Percentiles rank a stretch among this genome's conserved stretches.
Conservation (phyloP, 495 filamentous ascomycete species). For the Usnea hakonensis region DNA sequence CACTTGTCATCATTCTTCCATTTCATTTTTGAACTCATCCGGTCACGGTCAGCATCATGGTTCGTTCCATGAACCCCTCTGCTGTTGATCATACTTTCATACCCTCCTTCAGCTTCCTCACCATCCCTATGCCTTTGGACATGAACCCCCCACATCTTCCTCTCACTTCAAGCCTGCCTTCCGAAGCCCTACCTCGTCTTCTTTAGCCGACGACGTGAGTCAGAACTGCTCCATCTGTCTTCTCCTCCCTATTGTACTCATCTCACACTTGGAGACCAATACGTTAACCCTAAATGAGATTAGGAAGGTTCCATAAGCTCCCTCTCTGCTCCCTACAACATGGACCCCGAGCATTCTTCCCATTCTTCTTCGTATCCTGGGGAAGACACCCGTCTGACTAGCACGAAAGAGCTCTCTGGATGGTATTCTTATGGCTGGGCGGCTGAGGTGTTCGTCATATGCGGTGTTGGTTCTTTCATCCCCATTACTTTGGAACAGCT, state of each 20-base stretch:
- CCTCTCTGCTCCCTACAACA: constrained; percentile 3
- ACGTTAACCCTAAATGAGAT: not conserved
- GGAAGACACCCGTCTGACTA: constrained; percentile 84
- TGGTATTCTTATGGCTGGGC: constrained; percentile 98
- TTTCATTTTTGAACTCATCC: not conserved
- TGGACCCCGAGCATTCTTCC: constrained; percentile 22
- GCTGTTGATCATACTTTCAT: not conserved
- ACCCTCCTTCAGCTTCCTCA: constrained; percentile 26
- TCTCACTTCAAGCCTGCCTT: constrained; percentile 22
- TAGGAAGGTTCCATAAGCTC: constrained; percentile 22
- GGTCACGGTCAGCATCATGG: constrained; percentile 1
- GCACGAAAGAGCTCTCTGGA: constrained; percentile 75
- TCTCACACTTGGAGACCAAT: not conserved
- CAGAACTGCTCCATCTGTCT: not conserved
- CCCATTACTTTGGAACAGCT: constrained; percentile 94
- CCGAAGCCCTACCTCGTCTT: constrained; percentile 28
- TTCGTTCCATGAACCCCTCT: constrained; percentile 4
- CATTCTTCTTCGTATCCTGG: constrained; percentile 53
- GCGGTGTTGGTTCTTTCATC: constrained; percentile 83
- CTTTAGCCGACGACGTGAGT: constrained; percentile 29
- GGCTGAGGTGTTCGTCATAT: constrained; percentile 95
- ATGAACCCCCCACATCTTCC: constrained; percentile 3
- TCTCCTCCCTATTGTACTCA: not conserved
- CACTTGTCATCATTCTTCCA: not conserved
- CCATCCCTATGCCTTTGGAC: constrained; percentile 21